Evolutionary conservation across 2,329 filamentous ascomycete species (phyloP).

Genomic region (Talaromyces islandicus): DNA sequence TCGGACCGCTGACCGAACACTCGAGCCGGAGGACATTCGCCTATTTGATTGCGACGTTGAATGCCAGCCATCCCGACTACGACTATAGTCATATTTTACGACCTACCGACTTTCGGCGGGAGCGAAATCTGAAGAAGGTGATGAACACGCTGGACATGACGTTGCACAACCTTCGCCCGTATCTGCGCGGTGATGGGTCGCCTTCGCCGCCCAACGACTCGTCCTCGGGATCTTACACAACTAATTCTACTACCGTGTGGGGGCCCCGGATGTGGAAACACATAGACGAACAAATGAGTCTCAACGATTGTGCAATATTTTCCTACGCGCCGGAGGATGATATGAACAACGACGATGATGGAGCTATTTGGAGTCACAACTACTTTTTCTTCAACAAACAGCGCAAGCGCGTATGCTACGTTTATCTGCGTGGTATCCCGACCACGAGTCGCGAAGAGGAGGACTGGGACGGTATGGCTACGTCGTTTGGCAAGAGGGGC

Average conservation of each 20-base stretch:
- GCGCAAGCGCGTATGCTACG: slow-evolving; percentile 85
- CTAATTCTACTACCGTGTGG: slow-evolving; percentile 61
- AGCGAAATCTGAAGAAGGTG: slow-evolving; percentile 70
- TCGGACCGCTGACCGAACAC: slow-evolving; percentile 81
- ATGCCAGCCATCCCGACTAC: slow-evolving; percentile 92
- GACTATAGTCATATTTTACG: slow-evolving; percentile 92
- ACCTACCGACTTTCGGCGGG: slow-evolving; percentile 82
- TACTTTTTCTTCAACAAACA: slow-evolving; percentile 98
- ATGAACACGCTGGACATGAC: slow-evolving; percentile 86
- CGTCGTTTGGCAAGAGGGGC: slow-evolving; percentile 40
- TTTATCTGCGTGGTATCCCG: slow-evolving; percentile 83
- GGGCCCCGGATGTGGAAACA: slow-evolving; percentile 85
- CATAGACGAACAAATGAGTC: slow-evolving; percentile 89
- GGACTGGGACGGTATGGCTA: slow-evolving; percentile 39
- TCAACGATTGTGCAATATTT: slow-evolving; percentile 84
- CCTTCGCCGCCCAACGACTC: slow-evolving; percentile 34
- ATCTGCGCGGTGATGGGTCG: slow-evolving; percentile 36
- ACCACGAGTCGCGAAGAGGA: slow-evolving; percentile 63
- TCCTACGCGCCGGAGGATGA: slow-evolving; percentile 85
- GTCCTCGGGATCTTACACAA: slow-evolving; percentile 42
- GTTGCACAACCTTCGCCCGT: slow-evolving; percentile 76
- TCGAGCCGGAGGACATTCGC: slow-evolving; percentile 88
- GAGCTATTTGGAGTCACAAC: slow-evolving; percentile 89
- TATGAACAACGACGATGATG: slow-evolving; percentile 88
- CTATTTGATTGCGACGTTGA: slow-evolving; percentile 92